phyloP scores from a whole-genome alignment of 1,284 basidiomycete genomes.

The Trichosporon coremiiforme region DNA sequence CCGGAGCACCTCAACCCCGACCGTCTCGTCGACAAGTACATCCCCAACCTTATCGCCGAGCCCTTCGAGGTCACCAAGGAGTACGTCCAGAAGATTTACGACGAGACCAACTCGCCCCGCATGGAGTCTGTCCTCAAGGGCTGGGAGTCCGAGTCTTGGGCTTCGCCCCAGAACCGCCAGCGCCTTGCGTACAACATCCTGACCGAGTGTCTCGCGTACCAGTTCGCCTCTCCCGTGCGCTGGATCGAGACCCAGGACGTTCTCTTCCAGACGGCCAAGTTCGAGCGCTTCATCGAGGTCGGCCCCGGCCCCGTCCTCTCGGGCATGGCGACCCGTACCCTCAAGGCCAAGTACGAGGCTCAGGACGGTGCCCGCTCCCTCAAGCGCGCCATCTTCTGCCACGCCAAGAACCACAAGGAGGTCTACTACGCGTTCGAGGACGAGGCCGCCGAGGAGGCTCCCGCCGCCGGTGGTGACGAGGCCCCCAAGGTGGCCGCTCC shows the following conservation, averaged over 20 bases:
- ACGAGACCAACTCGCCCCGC: conserved; percentile 89
- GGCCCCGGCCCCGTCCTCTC: conserved; percentile 95
- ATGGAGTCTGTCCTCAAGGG: conserved; percentile 88
- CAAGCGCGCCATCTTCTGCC: conserved; percentile 82
- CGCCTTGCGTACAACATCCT: conserved; percentile 92
- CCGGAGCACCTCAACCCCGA: conserved; percentile 86
- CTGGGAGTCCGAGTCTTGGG: conserved; percentile 94
- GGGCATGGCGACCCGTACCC: conserved; percentile 89
- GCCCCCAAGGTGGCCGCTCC: conserved; percentile 57
- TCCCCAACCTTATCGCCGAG: conserved; percentile 93
- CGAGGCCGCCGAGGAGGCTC: conserved; percentile 62
- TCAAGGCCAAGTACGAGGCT: conserved; percentile 93
- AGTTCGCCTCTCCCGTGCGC: conserved; percentile 85
- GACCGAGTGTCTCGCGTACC: conserved; percentile 94
- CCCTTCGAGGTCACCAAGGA: conserved; percentile 88
- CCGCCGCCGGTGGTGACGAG: conserved; percentile 57
- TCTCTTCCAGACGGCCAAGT: conserved; percentile 83
- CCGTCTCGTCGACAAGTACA: conserved; percentile 89
- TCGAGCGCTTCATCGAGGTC: conserved; percentile 92
- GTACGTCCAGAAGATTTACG: conserved; percentile 92
- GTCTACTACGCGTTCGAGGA: conserved; percentile 99
- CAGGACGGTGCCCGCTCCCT: conserved; percentile 82
- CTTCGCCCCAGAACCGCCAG: conserved; percentile 75
- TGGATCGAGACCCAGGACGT: conserved; percentile 99
- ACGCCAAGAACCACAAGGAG: conserved; percentile 93